A percentile compares a stretch with the other conserved stretches of the same genome.
Evolutionary conservation across 495 filamentous ascomycete species (phyloP).

Genomic region (Penicillium coffeae): DNA sequence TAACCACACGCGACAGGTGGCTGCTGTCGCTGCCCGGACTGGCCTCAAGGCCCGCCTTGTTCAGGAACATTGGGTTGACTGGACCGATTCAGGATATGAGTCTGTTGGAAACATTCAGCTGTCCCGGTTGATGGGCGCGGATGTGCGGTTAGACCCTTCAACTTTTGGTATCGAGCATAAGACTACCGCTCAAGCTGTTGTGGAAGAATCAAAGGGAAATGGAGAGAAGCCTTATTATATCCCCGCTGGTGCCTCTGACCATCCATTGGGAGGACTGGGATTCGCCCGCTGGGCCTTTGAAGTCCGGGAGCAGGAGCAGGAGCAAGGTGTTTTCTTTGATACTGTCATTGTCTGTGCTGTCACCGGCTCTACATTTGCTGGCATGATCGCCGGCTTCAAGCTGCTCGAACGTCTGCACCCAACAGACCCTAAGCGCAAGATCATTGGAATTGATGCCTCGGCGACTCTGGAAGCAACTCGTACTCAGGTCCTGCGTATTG

Average conservation of each 20-base stretch:
- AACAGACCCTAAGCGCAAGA: slow-evolving; percentile 35
- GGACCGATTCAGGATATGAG: slow-evolving; percentile 47
- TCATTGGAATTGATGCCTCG: slow-evolving; percentile 61
- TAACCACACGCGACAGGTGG: slow-evolving; percentile 63
- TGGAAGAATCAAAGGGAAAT: slow-evolving; percentile 35
- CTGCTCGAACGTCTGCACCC: slow-evolving; percentile 42
- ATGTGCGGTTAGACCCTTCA: slow-evolving; percentile 47
- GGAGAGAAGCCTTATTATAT: slow-evolving; percentile 62
- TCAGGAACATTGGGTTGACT: slow-evolving; percentile 63
- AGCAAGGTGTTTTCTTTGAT: slow-evolving; percentile 55
- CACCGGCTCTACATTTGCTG: slow-evolving; percentile 59
- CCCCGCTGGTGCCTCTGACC: slow-evolving; percentile 60
- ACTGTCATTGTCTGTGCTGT: slow-evolving; percentile 60
- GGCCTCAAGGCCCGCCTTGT: slow-evolving; percentile 53
- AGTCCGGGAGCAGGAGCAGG: slow-evolving; percentile 53
- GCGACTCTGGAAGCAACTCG: slow-evolving; percentile 53
- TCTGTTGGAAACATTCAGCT: slow-evolving; percentile 61
- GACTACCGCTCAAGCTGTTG: slow-evolving; percentile 41
- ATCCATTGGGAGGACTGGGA: slow-evolving; percentile 61
- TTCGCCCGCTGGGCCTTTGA: slow-evolving; percentile 65
- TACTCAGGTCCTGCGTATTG: slow-evolving; percentile 58
- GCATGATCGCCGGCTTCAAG: slow-evolving; percentile 63
- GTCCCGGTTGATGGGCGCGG: slow-evolving; percentile 57
- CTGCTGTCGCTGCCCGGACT: slow-evolving; percentile 49
- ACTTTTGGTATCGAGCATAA: slow-evolving; percentile 61